These are phyloP conservation scores for Hemisphaericaspora xylofermentans DNA, from an alignment of 1,139 yeast genomes.

Conservation along the genomic window DNA sequence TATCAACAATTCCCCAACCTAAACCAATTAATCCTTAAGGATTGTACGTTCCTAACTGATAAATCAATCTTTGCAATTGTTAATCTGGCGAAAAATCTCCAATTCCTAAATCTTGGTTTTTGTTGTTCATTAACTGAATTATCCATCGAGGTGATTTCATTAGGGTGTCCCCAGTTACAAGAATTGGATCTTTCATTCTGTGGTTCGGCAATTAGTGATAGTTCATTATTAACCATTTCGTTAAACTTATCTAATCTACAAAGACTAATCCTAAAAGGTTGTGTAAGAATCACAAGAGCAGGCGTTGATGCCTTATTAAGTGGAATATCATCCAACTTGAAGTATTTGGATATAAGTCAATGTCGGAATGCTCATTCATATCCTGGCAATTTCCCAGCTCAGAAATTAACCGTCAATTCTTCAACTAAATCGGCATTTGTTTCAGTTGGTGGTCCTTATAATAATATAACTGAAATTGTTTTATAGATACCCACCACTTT, in stretches of 20 bases:
- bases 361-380: constrained; percentile 62
- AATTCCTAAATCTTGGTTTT: constrained; percentile 60
- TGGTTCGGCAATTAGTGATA: constrained; percentile 78
- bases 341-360: constrained; percentile 61
- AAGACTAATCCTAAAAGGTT: constrained; percentile 58
- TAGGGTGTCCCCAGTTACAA: constrained; percentile 59
- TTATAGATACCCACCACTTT: constrained; percentile 19
- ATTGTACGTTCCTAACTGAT: constrained; percentile 73
- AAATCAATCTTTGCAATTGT: constrained; percentile 62
- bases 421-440: constrained; percentile 58
- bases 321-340: constrained; percentile 51
- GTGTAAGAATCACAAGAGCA: constrained; percentile 71
- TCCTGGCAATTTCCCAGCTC: constrained; percentile 59
- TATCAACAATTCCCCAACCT: constrained; percentile 53
- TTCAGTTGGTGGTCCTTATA: constrained; percentile 55
- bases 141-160: constrained; percentile 61
- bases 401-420: constrained; percentile 48
- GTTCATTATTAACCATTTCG: constrained; percentile 62
- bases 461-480: constrained; percentile 56
- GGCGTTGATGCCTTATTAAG: constrained; percentile 67
- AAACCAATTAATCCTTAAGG: constrained; percentile 55
- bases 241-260: constrained; percentile 50
- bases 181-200: constrained; percentile 66
- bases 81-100: constrained; percentile 57
- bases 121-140: constrained; percentile 75